Base-by-base conservation (phyloP, 768 basidiomycete species). In the Termitomyces eurrhizus region DNA sequence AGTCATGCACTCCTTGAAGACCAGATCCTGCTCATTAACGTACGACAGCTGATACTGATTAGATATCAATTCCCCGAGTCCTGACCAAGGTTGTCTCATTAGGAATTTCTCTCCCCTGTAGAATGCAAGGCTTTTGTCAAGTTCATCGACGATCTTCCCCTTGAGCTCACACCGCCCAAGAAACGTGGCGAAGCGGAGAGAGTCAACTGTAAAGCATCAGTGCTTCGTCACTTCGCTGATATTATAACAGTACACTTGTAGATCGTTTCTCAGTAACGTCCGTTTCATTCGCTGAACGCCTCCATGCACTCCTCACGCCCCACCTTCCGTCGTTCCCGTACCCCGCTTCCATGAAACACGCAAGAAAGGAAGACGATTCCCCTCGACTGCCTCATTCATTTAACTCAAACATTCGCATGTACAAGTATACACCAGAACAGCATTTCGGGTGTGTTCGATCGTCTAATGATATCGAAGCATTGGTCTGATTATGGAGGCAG, bases 391-490 rank as follows among this genome's bases (percentile, higher is more conserved):
- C 84, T 0, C 80, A 85, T 66, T 86, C 83, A 1, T 79, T 88
- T 58, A 92, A 91, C 70, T 81, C 86, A 2, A 90, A 91, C 67
- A 90, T 92, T 36, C 77, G 90, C 33, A 70, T 90, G 62, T 90
- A 90, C 70, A 86, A 85, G 64, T 91, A 90, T 68, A 77, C 78
- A 3, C 73, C 82, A 29, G 76, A 76, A 0, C 86, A 88, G 62
- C 81, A 86, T 71, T 91, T 92, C 71, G 87, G 88, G 80, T 77
- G 33, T 24, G 75, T 71, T 3, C 0, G 51, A 21, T 39, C 24
- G 8, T 45, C 11, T 26, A 50, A 32, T 9, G 6, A 45, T 39
- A 4, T 44, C 4, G 32, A 45, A 36, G 4, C 11, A 33, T 39
- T 32, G 24, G 14, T 37, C 39, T 56, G 48, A 60, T 24, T 9